Base-by-base conservation (phyloP, 2,329 filamentous ascomycete genomes). In the Fusarium protoensiforme region DNA sequence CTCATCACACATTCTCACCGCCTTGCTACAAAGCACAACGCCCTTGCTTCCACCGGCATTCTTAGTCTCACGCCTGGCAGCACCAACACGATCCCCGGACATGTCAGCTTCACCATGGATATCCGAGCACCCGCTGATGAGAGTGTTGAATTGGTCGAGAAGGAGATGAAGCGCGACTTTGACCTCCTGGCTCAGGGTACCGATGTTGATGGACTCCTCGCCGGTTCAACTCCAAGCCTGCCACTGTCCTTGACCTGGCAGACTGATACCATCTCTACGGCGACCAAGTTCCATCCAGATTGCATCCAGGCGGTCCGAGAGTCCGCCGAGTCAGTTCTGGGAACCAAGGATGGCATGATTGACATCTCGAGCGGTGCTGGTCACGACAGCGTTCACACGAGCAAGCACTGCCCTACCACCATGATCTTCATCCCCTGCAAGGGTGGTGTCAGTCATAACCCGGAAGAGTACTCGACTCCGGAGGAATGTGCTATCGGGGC, bases 71-170 rank as follows among this genome's bases (percentile, higher is more conserved):
- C 69, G 29, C 92, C 90, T 0, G 91, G 91, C 5, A 90, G 87
- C 54, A 91, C 91, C 16, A 94, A 94, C 79, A 94, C 92, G 0
- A 90, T 93, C 0, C 91, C 92, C 0, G 90, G 91, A 0, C 82
- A 84, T 14, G 92, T 93, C 13, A 86, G 84, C 29, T 93, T 93
- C 80, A 90, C 86, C 18, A 85, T 93, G 4, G 92, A 93, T 75
- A 88, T 93, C 33, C 87, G 91, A 35, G 85, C 88, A 0, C 85
- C 86, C 0, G 83, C 87, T 41, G 87, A 91, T 69, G 82, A 84
- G 11, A 85, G 84, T 1, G 85, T 93, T 1, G 81, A 85, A 2
- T 79, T 82, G 7, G 85, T 92, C 35, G 88, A 91, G 67, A 78
- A 83, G 24, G 83, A 86, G n/a, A 65, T 68, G 18, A 68, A 60